A percentile compares a stretch with the other conserved stretches of the same genome.
Conservation (phyloP, 2,329 filamentous ascomycete species). For the Pestalotiopsis sp. region DNA sequence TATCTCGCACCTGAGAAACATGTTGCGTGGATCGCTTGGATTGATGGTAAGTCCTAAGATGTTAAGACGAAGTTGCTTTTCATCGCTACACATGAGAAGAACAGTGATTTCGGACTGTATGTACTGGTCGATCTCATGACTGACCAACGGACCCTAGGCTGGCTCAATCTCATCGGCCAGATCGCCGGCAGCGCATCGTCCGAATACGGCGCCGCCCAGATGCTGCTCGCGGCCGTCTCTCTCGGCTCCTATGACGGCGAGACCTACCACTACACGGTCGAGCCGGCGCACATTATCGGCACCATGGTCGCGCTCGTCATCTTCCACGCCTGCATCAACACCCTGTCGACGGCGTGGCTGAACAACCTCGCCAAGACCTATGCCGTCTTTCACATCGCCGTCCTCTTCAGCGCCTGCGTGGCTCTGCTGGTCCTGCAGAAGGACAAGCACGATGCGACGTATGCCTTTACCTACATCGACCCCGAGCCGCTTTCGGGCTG, state of each 20-base stretch:
- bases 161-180: conserved; percentile 55
- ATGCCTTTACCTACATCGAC: conserved; percentile 58
- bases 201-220: conserved; percentile 59
- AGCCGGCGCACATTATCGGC: conserved; percentile 47
- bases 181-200: conserved; percentile 57
- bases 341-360: conserved; percentile 58
- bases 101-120: background rate
- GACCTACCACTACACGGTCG: conserved; percentile 47
- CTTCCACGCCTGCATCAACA: conserved; percentile 55
- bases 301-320: conserved; percentile 59
- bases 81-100: too few species aligned
- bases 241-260: conserved; percentile 41
- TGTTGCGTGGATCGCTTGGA: conserved; percentile 53
- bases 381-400: conserved; percentile 57
- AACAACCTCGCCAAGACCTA: conserved; percentile 61
- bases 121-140: conserved; percentile 13
- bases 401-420: conserved; percentile 53
- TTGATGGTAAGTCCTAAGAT: conserved; percentile 27
- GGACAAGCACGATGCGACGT: conserved; percentile 52
- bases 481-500: conserved; percentile 49
- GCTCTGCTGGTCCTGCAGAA: conserved; percentile 52
- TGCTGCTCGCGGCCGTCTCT: conserved; percentile 57
- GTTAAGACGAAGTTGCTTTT: too few species aligned
- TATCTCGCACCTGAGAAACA: conserved; percentile 50
- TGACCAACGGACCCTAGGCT: conserved; percentile 32